Conservation (phyloP, 805 yeast genomes). For the Candida succiphila region DNA sequence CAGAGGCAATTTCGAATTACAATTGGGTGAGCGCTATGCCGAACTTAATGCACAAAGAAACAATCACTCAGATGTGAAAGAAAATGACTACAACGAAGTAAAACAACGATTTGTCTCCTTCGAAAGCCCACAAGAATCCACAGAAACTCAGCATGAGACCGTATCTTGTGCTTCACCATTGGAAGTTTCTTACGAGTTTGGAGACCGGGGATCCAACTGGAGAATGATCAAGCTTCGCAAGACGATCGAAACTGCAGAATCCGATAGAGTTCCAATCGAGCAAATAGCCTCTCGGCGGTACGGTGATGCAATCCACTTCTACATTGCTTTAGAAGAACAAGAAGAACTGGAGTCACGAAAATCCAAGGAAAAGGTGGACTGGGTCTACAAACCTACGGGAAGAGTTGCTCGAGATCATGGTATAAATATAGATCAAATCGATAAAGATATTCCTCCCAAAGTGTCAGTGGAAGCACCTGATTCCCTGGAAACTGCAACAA, state of each 20-base stretch:
- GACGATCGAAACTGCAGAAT: conserved; percentile 11
- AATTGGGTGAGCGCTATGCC: neutral
- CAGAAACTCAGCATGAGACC: too few relatives aligned
- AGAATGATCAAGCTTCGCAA: conserved; percentile 25
- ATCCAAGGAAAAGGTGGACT: conserved; percentile 3
- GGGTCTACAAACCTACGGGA: conserved; percentile 18
- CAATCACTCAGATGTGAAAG: too few relatives aligned
- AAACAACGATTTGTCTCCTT: too few relatives aligned
- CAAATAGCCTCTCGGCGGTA: conserved; percentile 19
- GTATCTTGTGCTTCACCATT: neutral
- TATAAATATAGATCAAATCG: conserved; percentile 3
- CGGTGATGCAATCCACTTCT: conserved; percentile 16
- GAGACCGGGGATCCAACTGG: conserved; percentile 29
- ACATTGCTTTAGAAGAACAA: conserved; percentile 23
- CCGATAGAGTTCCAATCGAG: conserved; percentile 8
- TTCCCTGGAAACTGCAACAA: neutral
- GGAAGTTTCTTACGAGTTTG: conserved; percentile 23
- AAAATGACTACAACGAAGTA: neutral
- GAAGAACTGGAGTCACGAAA: conserved; percentile 18
- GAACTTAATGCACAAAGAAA: neutral
- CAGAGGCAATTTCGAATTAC: neutral
- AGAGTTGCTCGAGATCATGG: conserved; percentile 11
- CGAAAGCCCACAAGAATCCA: neutral
- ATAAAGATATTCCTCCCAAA: neutral
- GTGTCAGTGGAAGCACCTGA: neutral